Evolutionary conservation across 371 early-diverging fungal species (phyloP).

Genomic region (Circinella umbellata): DNA sequence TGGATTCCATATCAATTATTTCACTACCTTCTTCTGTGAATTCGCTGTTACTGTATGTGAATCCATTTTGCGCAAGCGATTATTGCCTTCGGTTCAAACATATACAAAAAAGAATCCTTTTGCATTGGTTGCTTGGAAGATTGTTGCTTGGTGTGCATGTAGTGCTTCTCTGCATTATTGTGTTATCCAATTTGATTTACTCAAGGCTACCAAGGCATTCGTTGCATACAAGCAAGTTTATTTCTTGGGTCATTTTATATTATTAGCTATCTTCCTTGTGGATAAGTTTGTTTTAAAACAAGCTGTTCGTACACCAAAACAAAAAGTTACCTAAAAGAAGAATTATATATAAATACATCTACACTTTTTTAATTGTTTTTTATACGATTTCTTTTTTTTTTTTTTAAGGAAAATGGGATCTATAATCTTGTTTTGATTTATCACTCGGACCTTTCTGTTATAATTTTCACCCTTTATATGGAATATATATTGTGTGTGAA

Average conservation of each 20-base stretch:
- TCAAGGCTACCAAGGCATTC: slow-evolving; percentile 36
- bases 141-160: slow-evolving; percentile 38
- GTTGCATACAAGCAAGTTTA: slow-evolving; percentile 48
- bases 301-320: background rate
- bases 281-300: slow-evolving; percentile 18
- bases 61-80: slow-evolving; percentile 31
- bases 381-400: no score
- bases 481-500: no score
- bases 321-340: background rate
- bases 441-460: no score
- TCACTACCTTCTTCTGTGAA: slow-evolving; percentile 65
- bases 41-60: slow-evolving; percentile 65
- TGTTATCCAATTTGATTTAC: slow-evolving; percentile 48
- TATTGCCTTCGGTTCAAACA: slow-evolving; percentile 33
- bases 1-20: slow-evolving; percentile 72
- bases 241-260: slow-evolving; percentile 46
- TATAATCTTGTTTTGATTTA: no score
- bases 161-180: slow-evolving; percentile 34
- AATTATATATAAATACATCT: background rate
- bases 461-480: no score
- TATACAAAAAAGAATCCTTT: slow-evolving; percentile 31
- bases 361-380: no score
- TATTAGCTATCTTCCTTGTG: slow-evolving; percentile 27
- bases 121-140: slow-evolving; percentile 29
- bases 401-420: no score